A percentile compares a stretch with the other conserved stretches of the same genome.
Conservation (phyloP, 306 rosid genomes). For the Begonia loranthoides region DNA sequence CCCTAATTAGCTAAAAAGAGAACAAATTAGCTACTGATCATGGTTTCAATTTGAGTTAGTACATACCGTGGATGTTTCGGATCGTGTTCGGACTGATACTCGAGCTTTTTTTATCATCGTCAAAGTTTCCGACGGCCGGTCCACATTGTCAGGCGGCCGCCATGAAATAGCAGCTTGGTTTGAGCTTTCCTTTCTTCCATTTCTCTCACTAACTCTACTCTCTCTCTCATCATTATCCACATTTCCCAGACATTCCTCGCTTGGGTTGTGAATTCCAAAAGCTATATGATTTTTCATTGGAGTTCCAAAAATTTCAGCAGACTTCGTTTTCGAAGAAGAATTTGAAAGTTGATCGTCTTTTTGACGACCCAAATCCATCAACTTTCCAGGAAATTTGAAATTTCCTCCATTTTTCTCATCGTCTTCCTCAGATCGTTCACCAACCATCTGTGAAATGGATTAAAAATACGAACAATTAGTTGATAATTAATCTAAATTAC, state of each 20-base stretch:
- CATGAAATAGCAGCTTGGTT: constrained; percentile 9
- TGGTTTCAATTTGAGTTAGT: too few species aligned
- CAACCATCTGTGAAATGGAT: constrained; percentile 9
- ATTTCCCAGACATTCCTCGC: too few species aligned
- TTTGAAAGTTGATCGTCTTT: constrained; percentile 14
- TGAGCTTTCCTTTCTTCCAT: constrained; percentile 3
- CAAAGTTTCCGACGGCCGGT: too few species aligned
- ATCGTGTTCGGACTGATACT: constrained; percentile 46
- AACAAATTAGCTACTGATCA: too few species aligned
- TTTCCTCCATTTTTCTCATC: constrained; percentile 15
- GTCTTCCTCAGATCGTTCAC: constrained; percentile 13
- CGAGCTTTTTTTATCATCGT: constrained; percentile 51
- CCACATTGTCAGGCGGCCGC: constrained; percentile 19
- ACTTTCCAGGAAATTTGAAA: constrained; percentile 12
- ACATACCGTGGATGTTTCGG: constrained; percentile 45
- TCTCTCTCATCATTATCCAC: constrained; percentile 6
- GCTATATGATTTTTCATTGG: too few species aligned
- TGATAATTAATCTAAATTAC: background rate
- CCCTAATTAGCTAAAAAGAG: too few species aligned
- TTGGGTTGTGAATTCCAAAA: too few species aligned
- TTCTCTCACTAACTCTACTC: constrained; percentile 3
- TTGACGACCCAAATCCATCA: constrained; percentile 18
- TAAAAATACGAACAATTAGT: background rate
- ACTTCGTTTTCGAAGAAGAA: constrained; percentile 17
- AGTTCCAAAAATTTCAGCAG: constrained; percentile 3